phyloP scores from a whole-genome alignment of 2,329 filamentous ascomycete genomes.

The Sporothrix humicola region DNA sequence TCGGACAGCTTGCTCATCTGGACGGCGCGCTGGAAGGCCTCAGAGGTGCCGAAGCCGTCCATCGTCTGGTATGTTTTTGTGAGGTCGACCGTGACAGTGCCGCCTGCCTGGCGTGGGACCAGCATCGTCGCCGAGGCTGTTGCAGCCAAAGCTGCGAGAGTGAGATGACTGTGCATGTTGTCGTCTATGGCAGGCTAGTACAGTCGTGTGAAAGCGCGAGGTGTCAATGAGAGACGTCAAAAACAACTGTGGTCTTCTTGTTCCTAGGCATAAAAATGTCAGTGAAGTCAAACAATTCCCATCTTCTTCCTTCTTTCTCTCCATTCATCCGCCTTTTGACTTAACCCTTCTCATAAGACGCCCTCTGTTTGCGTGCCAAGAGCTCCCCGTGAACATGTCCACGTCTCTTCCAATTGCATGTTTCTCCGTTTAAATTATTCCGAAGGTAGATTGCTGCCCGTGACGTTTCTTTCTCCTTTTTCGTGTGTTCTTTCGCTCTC shows the following conservation, averaged over 20 bases:
- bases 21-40: conserved; percentile 51
- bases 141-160: neutral
- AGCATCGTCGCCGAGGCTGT: neutral
- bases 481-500: no score
- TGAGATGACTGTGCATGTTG: neutral
- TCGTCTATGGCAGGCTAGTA: neutral
- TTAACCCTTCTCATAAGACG: neutral
- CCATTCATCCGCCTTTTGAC: neutral
- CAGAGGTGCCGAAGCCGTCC: conserved; percentile 52
- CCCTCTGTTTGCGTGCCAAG: neutral
- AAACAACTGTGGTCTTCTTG: neutral
- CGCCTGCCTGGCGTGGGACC: conserved; percentile 29
- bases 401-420: neutral
- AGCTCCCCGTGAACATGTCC: neutral
- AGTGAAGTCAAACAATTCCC: conserved; percentile 7
- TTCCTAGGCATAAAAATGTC: neutral
- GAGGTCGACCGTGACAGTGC: conserved; percentile 46
- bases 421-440: conserved; percentile 25
- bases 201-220: neutral
- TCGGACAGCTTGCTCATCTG: conserved; percentile 38
- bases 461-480: neutral
- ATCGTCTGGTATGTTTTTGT: conserved; percentile 51
- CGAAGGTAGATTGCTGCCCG: conserved; percentile 8
- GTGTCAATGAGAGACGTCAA: neutral
- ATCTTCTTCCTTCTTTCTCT: neutral